Evolutionary conservation across 2,329 filamentous ascomycete genomes (phyloP).

Genomic region (Metarhizium album): DNA sequence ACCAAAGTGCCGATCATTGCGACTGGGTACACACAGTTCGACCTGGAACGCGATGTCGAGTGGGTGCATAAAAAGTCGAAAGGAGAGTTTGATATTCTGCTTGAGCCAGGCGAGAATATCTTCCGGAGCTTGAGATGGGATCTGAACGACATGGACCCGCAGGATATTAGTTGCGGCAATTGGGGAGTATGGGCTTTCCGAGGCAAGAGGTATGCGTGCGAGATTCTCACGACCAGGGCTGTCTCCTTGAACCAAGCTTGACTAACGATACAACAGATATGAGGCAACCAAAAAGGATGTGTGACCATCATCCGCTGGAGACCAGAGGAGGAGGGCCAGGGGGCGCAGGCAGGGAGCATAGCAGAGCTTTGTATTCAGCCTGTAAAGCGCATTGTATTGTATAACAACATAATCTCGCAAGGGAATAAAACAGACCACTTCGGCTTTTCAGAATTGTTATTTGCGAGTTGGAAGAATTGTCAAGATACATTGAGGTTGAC

Average conservation of each 20-base stretch:
- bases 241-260: neutral
- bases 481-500: too few species aligned
- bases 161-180: constrained; percentile 90
- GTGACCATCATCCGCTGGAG: constrained; percentile 7
- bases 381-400: constrained; percentile 6
- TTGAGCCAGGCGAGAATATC: constrained; percentile 86
- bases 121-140: constrained; percentile 96
- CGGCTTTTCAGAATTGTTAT: neutral
- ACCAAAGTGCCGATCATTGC: constrained; percentile 92
- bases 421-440: neutral
- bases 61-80: constrained; percentile 79
- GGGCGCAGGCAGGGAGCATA: neutral
- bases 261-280: constrained; percentile 32
- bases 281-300: constrained; percentile 49
- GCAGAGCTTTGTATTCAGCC: constrained; percentile 5
- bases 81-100: constrained; percentile 83
- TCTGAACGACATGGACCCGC: constrained; percentile 86
- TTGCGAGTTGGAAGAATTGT: neutral
- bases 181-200: constrained; percentile 97
- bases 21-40: constrained; percentile 91
- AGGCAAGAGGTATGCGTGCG: constrained; percentile 69
- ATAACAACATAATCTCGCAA: neutral
- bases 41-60: constrained; percentile 85
- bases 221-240: neutral
- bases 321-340: neutral